Evolutionary conservation across 2,329 filamentous ascomycete species (phyloP), one percentile per base, ranked within the genome.

Genomic region (Sphaerostilbella broomeana): DNA sequence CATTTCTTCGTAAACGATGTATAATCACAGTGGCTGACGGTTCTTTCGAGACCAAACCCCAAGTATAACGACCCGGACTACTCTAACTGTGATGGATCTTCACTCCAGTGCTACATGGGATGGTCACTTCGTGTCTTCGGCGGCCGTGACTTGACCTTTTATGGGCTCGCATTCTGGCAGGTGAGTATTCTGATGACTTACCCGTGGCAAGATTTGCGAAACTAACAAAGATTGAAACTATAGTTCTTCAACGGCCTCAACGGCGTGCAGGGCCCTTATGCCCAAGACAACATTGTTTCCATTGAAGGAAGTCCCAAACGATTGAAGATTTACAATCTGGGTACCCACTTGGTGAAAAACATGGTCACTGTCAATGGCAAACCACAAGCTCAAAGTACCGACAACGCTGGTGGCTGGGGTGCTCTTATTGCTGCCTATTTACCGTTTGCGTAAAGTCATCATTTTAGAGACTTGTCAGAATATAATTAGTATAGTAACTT

Each of bases 381-480:
- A 7, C 20, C 43, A 3, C 12, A 35, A n/a, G 43, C 43, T n/a
- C 18, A 38, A 13, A 45, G 43, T 16, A 35, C 40, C 13, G 49
- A 56, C 11, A 51, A 55, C 18, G 37, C 38, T n/a, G 56, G 56
- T 5, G 45, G 50, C 5, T 58, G 54, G 56, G 54, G 56, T 8
- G 53, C 48, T 13, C 51, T 52, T 8, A 34, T 59, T 18, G 55
- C 55, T 27, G 54, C 53, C 18, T 59, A 58, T 46, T 40, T 59
- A 12, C 43, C 43, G 4, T 45, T 45, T 32, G 40, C 43, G 3
- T 45, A 29, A 25, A 25, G n/a, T n/a, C n/a, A n/a, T n/a, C n/a
- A n/a, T n/a, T n/a, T n/a, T n/a, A n/a, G n/a, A n/a, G n/a, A n/a
- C n/a, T n/a, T n/a, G n/a, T n/a, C n/a, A n/a, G n/a, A n/a, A n/a